phyloP scores from a whole-genome alignment of 148 eudicot species.

The Pharnaceum exiguum region DNA sequence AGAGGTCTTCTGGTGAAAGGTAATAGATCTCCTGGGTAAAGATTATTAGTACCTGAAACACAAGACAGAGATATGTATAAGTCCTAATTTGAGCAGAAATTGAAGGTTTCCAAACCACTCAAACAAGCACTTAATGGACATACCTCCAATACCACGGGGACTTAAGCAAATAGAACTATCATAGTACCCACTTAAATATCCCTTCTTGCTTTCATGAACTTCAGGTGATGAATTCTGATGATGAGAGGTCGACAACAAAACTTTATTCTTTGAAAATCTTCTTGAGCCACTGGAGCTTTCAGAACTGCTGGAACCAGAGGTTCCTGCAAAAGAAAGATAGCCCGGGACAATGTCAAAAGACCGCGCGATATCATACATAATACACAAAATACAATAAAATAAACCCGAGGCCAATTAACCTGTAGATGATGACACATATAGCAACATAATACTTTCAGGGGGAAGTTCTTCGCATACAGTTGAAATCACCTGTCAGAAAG shows the following conservation, averaged over 20 bases:
- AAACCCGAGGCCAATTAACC: constrained; percentile 51
- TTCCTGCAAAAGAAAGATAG: constrained; percentile 35
- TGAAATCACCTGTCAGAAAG: constrained; percentile 64
- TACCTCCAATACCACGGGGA: constrained; percentile 82
- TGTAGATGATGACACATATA: constrained; percentile 79
- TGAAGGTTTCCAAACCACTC: not conserved
- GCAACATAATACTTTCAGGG: constrained; percentile 66
- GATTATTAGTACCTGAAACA: constrained; percentile 74
- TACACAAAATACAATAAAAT: not conserved
- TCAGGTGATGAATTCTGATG: constrained; percentile 32
- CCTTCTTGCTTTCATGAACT: constrained; percentile 39
- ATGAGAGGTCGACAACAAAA: constrained; percentile 34
- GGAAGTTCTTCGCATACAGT: constrained; percentile 86
- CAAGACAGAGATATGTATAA: constrained; percentile 5
- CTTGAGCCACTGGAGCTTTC: constrained; percentile 62
- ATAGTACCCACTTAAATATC: constrained; percentile 43
- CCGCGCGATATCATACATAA: not conserved
- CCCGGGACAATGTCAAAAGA: constrained; percentile 9
- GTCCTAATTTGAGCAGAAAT: not conserved
- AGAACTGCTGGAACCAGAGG: constrained; percentile 34
- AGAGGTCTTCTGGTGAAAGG: constrained; percentile 91
- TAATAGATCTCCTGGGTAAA: constrained; percentile 84
- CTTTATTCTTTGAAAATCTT: constrained; percentile 49
- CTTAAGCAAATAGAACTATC: constrained; percentile 64
- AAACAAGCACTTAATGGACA: constrained; percentile 9